A percentile compares a stretch with the other conserved stretches of the same genome.
Evolutionary conservation across 768 basidiomycete species (phyloP).

Genomic region (Gelatoporia subvermispora): DNA sequence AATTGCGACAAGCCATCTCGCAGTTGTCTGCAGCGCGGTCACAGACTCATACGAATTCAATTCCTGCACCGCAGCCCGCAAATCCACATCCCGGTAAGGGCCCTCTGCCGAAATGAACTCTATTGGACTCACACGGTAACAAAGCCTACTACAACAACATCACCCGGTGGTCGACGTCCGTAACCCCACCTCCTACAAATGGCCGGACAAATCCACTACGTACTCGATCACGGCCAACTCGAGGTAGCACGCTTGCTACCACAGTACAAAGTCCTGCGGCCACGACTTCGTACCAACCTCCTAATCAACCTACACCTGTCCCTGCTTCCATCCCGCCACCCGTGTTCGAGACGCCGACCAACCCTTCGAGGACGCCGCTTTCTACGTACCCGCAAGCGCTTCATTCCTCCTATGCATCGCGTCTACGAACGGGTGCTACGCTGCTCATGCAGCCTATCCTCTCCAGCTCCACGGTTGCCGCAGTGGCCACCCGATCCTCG

Average conservation of each 20-base stretch:
- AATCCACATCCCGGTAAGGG: constrained; percentile 21
- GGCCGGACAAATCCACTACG: constrained; percentile 33
- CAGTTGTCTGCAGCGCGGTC: constrained; percentile 37
- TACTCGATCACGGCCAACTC: constrained; percentile 32
- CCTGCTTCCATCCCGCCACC: constrained; percentile 24
- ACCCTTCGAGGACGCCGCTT: constrained; percentile 44
- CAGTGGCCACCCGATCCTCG: constrained; percentile 33
- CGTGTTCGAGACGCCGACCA: constrained; percentile 21
- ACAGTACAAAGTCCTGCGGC: constrained; percentile 29
- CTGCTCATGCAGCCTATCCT: constrained; percentile 87
- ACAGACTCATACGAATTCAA: constrained; percentile 24
- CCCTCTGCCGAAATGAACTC: neutral
- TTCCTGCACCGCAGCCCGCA: constrained; percentile 23
- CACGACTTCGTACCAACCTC: constrained; percentile 34
- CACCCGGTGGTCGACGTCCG: constrained; percentile 60
- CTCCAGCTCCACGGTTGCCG: constrained; percentile 31
- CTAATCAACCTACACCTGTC: constrained; percentile 21
- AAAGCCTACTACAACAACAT: constrained; percentile 65
- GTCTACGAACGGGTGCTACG: constrained; percentile 86
- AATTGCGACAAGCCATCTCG: constrained; percentile 58
- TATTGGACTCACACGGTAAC: constrained; percentile 3
- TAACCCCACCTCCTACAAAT: constrained; percentile 51
- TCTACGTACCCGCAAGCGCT: constrained; percentile 65
- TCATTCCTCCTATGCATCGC: constrained; percentile 79
- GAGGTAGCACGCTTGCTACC: constrained; percentile 39